A percentile compares a stretch with the other conserved stretches of the same genome.
Conservation (phyloP, 2,329 filamentous ascomycete species). For the Sporothrix luriei region DNA sequence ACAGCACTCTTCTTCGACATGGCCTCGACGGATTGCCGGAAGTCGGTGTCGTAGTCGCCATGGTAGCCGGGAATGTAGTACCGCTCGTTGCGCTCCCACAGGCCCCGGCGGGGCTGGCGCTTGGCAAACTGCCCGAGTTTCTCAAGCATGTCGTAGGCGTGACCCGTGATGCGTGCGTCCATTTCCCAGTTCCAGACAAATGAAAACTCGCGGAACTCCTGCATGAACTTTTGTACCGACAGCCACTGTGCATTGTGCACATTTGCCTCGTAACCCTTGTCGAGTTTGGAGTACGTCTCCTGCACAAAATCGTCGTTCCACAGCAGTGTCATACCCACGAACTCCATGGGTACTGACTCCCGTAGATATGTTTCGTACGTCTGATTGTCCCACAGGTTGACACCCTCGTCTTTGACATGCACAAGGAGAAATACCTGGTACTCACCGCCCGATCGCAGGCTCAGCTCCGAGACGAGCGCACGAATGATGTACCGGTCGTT, state of each 20-base stretch:
- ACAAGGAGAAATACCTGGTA: conserved; percentile 80
- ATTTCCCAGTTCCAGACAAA: conserved; percentile 89
- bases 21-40: conserved; percentile 64
- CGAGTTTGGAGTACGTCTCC: conserved; percentile 74
- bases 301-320: conserved; percentile 76
- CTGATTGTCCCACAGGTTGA: conserved; percentile 60
- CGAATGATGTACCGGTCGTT: conserved; percentile 80
- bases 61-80: conserved; percentile 72
- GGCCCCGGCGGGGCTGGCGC: conserved; percentile 68
- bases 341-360: conserved; percentile 46
- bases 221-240: conserved; percentile 73
- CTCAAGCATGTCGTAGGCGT: conserved; percentile 78
- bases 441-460: conserved; percentile 74
- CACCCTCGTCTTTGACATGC: conserved; percentile 65
- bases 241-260: conserved; percentile 69
- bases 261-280: conserved; percentile 52
- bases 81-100: conserved; percentile 73
- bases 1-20: conserved; percentile 57
- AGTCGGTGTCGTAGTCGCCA: conserved; percentile 67
- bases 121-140: conserved; percentile 65
- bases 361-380: conserved; percentile 63
- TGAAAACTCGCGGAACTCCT: conserved; percentile 77
- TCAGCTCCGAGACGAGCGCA: conserved; percentile 75
- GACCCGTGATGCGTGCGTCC: conserved; percentile 75
- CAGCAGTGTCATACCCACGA: conserved; percentile 69